Percentiles rank a stretch among this genome's conserved stretches.
These are phyloP conservation scores for Psophocarpus tetragonolobus DNA, from an alignment of 306 rosid species.

Conservation along the genomic window DNA sequence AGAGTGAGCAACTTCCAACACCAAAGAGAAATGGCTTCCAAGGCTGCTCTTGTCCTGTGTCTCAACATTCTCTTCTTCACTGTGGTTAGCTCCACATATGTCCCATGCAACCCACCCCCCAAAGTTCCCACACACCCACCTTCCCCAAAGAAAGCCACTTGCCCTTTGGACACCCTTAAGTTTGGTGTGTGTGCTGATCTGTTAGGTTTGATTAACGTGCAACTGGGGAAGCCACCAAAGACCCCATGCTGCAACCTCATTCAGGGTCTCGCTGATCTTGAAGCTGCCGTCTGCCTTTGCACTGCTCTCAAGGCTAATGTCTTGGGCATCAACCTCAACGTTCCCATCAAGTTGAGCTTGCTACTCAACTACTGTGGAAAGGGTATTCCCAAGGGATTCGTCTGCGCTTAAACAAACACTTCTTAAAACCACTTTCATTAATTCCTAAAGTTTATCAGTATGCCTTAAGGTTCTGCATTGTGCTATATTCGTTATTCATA, in stretches of 20 bases:
- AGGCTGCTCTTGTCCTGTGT: constrained; percentile 52
- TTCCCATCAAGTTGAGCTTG: constrained; percentile 63
- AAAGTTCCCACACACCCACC: constrained; percentile 40
- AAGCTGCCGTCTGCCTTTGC: constrained; percentile 91
- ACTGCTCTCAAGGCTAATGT: constrained; percentile 70
- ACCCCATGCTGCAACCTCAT: constrained; percentile 70
- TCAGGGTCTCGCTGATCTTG: constrained; percentile 65
- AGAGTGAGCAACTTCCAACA: not conserved
- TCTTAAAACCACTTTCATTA: not conserved
- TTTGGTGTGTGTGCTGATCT: constrained; percentile 72
- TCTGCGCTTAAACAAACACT: constrained; percentile 47
- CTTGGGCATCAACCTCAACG: constrained; percentile 62
- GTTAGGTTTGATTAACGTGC: constrained; percentile 58
- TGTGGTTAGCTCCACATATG: constrained; percentile 55
- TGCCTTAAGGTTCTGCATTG: not conserved
- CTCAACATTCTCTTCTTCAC: constrained; percentile 73
- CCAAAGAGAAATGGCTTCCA: constrained; percentile 60
- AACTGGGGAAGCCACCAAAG: constrained; percentile 67
- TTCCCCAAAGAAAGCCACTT: constrained; percentile 36
- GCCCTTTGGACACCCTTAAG: constrained; percentile 70
- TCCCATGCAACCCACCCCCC: constrained; percentile 61
- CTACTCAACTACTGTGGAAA: constrained; percentile 70
- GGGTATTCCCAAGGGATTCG: constrained; percentile 52
- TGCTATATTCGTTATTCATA: not conserved
- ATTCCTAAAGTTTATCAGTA: not conserved